Conservation (phyloP, 2,329 filamentous ascomycete genomes). For the Exophiala sp. region DNA sequence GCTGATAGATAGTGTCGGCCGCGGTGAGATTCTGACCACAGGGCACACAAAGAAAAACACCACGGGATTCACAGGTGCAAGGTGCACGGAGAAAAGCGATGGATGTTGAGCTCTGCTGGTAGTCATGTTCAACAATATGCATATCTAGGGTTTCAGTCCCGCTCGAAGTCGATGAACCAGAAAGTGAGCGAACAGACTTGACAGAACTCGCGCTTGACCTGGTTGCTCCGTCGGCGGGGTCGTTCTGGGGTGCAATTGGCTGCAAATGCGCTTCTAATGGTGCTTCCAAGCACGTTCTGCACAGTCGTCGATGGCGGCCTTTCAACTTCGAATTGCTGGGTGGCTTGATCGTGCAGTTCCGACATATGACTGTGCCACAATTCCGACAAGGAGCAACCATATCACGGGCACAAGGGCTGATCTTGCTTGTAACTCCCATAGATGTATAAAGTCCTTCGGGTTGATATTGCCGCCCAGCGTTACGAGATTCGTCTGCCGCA, state of each 20-base stretch:
- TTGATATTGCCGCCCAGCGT: neutral
- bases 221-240: conserved; percentile 6
- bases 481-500: neutral
- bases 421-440: conserved; percentile 63
- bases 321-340: conserved; percentile 65
- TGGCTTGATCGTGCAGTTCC: conserved; percentile 86
- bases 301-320: conserved; percentile 77
- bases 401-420: conserved; percentile 78
- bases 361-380: conserved; percentile 74
- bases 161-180: conserved; percentile 15
- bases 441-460: conserved; percentile 14
- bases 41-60: conserved; percentile 80
- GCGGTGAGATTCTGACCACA: conserved; percentile 69
- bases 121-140: neutral
- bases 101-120: conserved; percentile 37
- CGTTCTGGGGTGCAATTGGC: conserved; percentile 4
- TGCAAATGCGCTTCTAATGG: conserved; percentile 57
- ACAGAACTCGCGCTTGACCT: conserved; percentile 26
- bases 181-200: conserved; percentile 23
- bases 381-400: conserved; percentile 79
- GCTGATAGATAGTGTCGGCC: conserved; percentile 56
- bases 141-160: conserved; percentile 4
- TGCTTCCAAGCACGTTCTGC: conserved; percentile 68
- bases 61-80: conserved; percentile 55
- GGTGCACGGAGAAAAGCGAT: conserved; percentile 51